Conservation (phyloP, 306 rosid genomes). For the Erythrophleum fordii region DNA sequence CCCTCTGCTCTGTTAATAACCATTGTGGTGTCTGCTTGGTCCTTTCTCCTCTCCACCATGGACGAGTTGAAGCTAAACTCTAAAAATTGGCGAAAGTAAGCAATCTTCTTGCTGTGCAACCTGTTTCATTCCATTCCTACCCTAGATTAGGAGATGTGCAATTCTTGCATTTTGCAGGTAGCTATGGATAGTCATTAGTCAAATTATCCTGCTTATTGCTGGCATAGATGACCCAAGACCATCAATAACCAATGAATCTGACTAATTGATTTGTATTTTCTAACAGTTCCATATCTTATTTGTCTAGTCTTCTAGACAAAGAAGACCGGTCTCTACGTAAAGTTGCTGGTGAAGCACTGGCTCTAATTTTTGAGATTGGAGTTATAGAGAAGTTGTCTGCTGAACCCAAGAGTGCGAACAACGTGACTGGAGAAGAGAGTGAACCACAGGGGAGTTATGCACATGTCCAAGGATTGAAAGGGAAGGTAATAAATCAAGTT, state of each 20-base stretch:
- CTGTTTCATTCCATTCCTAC: not conserved
- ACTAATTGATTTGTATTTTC: slow-evolving; percentile 28
- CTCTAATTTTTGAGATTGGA: slow-evolving; percentile 85
- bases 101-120: slow-evolving; percentile 20
- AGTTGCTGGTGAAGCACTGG: slow-evolving; percentile 96
- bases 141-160: not conserved
- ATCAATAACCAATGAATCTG: not conserved
- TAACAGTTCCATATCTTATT: slow-evolving; percentile 73
- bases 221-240: not conserved
- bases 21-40: slow-evolving; percentile 82
- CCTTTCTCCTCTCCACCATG: slow-evolving; percentile 87
- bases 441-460: slow-evolving; percentile 61
- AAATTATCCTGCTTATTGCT: slow-evolving; percentile 14
- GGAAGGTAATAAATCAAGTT: slow-evolving; percentile 80
- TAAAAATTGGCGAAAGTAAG: slow-evolving; percentile 88
- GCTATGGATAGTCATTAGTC: not conserved
- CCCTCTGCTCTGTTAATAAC: slow-evolving; percentile 68
- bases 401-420: slow-evolving; percentile 50
- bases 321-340: slow-evolving; percentile 91
- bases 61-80: slow-evolving; percentile 65
- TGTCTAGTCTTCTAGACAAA: slow-evolving; percentile 86
- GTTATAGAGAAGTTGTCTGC: slow-evolving; percentile 60
- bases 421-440: slow-evolving; percentile 52
- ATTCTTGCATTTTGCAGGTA: slow-evolving; percentile 16
- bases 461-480: slow-evolving; percentile 77